Conservation (phyloP, 352 stramenopile species). For the Globisporangium uncinulatum region DNA sequence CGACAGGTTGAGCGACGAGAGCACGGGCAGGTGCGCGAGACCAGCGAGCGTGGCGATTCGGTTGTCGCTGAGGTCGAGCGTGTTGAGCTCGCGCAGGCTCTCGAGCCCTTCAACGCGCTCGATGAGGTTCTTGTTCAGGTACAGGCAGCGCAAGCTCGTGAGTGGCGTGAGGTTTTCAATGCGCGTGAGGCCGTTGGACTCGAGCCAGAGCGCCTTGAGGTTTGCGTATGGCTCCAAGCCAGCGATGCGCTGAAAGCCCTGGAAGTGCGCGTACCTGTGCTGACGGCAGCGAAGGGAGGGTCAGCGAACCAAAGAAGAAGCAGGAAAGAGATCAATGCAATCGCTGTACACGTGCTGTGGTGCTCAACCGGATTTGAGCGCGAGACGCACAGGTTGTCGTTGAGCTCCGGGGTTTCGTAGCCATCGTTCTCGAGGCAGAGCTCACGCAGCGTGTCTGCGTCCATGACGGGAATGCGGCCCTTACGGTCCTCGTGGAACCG, state of each 20-base stretch:
- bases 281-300: conserved; percentile 16
- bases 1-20: conserved; percentile 88
- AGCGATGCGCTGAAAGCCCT: conserved; percentile 92
- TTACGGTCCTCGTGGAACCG: conserved; percentile 60
- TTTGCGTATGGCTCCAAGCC: conserved; percentile 92
- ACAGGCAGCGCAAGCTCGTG: conserved; percentile 87
- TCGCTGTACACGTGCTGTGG: not conserved
- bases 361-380: not conserved
- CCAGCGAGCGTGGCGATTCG: conserved; percentile 77
- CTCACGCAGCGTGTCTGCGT: conserved; percentile 73
- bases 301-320: too few species aligned
- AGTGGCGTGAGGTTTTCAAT: conserved; percentile 80
- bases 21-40: conserved; percentile 59
- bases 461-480: conserved; percentile 83
- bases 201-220: conserved; percentile 94
- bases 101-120: conserved; percentile 66
- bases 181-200: conserved; percentile 90
- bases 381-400: conserved; percentile 77
- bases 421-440: conserved; percentile 89
- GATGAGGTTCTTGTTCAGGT: conserved; percentile 93
- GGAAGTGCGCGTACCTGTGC: conserved; percentile 89
- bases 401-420: conserved; percentile 77
- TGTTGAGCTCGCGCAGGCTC: conserved; percentile 76
- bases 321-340: not conserved
- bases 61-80: conserved; percentile 92